Conservation (phyloP, 1,284 basidiomycete genomes). For the Cryptococcus amylolentus region DNA sequence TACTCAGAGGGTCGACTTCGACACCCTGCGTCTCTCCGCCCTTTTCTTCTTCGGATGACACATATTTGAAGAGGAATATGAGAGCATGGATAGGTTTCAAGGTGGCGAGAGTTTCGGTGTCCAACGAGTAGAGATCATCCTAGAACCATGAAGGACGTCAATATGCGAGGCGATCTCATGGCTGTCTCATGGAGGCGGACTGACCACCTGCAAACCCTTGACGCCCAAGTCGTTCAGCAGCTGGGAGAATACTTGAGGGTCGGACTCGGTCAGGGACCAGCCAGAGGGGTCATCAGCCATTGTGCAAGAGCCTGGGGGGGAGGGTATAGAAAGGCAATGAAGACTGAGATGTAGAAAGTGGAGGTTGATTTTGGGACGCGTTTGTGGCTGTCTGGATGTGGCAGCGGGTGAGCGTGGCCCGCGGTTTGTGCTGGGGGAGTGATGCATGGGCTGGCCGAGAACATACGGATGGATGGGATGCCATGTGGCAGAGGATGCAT, state of each 20-base stretch:
- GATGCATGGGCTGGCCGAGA: no score
- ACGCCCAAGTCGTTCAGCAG: constrained; percentile 52
- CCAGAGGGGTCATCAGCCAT: constrained; percentile 45
- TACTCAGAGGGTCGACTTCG: constrained; percentile 62
- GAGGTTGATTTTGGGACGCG: not conserved
- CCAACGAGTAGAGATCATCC: constrained; percentile 84
- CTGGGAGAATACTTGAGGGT: constrained; percentile 52
- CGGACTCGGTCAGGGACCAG: constrained; percentile 51
- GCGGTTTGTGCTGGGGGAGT: no score
- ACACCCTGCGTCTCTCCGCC: constrained; percentile 43
- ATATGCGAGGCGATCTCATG: not conserved
- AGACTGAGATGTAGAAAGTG: not conserved
- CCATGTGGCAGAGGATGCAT: not conserved
- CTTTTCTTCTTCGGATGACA: constrained; percentile 49
- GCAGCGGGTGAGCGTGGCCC: not conserved
- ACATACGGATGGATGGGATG: no score
- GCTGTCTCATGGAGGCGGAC: constrained; percentile 9
- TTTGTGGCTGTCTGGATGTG: not conserved
- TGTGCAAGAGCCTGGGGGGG: not conserved
- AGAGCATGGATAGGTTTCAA: constrained; percentile 79
- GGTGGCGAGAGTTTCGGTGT: constrained; percentile 63
- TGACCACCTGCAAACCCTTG: constrained; percentile 52
- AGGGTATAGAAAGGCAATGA: not conserved
- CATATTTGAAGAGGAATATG: constrained; percentile 92
- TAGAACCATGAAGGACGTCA: constrained; percentile 2